Conservation (phyloP, 331 rosid genomes). For the Pyrus hybrid region DNA sequence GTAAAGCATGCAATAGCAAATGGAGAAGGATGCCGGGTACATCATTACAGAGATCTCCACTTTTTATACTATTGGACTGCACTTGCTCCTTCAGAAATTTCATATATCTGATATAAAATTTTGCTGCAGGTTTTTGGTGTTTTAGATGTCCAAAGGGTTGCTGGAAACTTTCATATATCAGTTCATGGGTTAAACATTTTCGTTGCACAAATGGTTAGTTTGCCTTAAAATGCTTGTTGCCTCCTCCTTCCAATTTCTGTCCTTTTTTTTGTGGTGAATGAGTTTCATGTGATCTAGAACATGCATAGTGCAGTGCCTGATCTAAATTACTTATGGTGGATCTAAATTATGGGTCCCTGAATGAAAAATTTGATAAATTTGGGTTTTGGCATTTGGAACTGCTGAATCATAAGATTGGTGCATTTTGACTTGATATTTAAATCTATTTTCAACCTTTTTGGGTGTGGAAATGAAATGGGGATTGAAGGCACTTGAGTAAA, state of each 20-base stretch:
- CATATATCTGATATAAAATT: not conserved
- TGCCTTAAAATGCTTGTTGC: not conserved
- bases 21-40: conserved; percentile 95
- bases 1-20: conserved; percentile 65
- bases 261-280: not conserved
- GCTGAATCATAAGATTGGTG: not conserved
- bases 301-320: not conserved
- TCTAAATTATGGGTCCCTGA: not conserved
- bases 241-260: not conserved
- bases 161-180: conserved; percentile 95
- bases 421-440: not conserved
- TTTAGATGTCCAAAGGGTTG: conserved; percentile 97
- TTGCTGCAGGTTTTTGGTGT: conserved; percentile 84
- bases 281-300: not conserved
- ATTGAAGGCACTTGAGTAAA: not conserved
- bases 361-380: not conserved
- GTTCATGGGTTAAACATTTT: conserved; percentile 93
- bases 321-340: not conserved
- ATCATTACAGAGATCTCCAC: conserved; percentile 7
- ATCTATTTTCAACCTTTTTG: not conserved
- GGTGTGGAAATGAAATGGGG: not conserved
- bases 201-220: conserved; percentile 82
- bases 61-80: not conserved
- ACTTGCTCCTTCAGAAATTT: not conserved
- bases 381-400: not conserved